Evolutionary conservation across 768 basidiomycete genomes (phyloP), one percentile per base, ranked within the genome.

Genomic region (Candolleomyces eurysporus): DNA sequence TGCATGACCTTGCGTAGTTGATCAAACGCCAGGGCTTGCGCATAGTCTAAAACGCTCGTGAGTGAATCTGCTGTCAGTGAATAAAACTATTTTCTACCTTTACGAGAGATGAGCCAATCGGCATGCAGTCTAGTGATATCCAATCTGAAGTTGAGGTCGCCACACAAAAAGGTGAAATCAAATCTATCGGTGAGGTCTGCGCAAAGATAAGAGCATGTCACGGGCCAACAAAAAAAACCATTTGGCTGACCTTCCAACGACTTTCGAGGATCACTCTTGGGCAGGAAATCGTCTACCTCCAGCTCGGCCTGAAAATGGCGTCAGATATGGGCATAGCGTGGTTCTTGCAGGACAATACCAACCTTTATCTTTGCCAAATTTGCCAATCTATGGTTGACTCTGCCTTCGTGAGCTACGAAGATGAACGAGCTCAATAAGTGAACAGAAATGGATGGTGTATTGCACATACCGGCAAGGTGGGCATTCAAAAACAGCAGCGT

Each of bases 291-390:
- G 61, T 97, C 91, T 5, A 97, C 85, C 1, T 81, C 74, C 16
- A 98, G 78, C 68, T 92, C 94, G 22, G 82, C 75, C 91, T 92
- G 64, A 40, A 48, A 17, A 61, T 49, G 19, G 22, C 49, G 26
- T 54, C 55, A 55, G n/a, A n/a, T 11, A 22, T n/a, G 43, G 13
- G 43, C n/a, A 14, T 45, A 14, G 4, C 43, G 4, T 26, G 26
- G 26, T 4, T 26, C 4, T 45, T 2, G 14, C 43, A 45, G n/a
- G 13, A n/a, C 43, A 45, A 45, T n/a, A n/a, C 13, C 10, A 53
- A 87, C 90, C 78, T 96, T 94, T 73, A 98, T 97, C 77, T 97
- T 98, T 2, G 82, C 76, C 46, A 96, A 74, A 69, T 98, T 96
- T 4, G 90, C 88, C 7, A 96, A 75, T n/a, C 95, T 84, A 64